phyloP scores from a whole-genome alignment of 805 yeast species.

The Hyphopichia homilentoma region DNA sequence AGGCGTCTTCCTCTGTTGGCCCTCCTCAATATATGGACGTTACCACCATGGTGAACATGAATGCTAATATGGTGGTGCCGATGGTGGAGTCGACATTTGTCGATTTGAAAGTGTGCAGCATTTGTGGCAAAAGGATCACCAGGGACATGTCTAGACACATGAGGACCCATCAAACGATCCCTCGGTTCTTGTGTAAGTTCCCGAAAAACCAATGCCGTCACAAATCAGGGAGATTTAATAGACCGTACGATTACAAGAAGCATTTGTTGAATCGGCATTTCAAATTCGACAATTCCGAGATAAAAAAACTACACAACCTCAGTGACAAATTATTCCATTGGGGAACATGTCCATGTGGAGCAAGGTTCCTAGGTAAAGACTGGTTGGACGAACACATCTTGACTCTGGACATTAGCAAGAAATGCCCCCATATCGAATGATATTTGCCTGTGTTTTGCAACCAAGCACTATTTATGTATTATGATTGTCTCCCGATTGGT shows the following conservation, averaged over 20 bases:
- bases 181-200: slow-evolving; percentile 56
- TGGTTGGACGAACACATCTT: slow-evolving; percentile 38
- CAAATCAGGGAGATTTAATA: slow-evolving; percentile 58
- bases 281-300: slow-evolving; percentile 44
- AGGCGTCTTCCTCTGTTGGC: not conserved
- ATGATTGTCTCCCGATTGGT: too few relatives aligned
- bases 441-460: not conserved
- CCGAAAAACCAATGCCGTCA: slow-evolving; percentile 55
- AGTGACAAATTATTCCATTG: slow-evolving; percentile 47
- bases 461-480: too few relatives aligned
- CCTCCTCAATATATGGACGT: slow-evolving; percentile 31
- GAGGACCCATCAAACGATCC: slow-evolving; percentile 55
- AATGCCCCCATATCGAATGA: slow-evolving; percentile 16
- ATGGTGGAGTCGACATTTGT: slow-evolving; percentile 36
- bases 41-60: slow-evolving; percentile 36
- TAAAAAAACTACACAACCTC: slow-evolving; percentile 45
- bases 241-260: slow-evolving; percentile 67
- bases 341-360: slow-evolving; percentile 50
- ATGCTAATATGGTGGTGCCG: slow-evolving; percentile 28
- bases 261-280: slow-evolving; percentile 62
- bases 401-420: slow-evolving; percentile 14
- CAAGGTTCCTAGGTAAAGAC: slow-evolving; percentile 26
- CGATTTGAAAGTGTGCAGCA: slow-evolving; percentile 41
- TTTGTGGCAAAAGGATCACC: slow-evolving; percentile 52
- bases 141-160: slow-evolving; percentile 62